phyloP scores from a whole-genome alignment of 78 protist species.

The Pigoraptor vietnamica region DNA sequence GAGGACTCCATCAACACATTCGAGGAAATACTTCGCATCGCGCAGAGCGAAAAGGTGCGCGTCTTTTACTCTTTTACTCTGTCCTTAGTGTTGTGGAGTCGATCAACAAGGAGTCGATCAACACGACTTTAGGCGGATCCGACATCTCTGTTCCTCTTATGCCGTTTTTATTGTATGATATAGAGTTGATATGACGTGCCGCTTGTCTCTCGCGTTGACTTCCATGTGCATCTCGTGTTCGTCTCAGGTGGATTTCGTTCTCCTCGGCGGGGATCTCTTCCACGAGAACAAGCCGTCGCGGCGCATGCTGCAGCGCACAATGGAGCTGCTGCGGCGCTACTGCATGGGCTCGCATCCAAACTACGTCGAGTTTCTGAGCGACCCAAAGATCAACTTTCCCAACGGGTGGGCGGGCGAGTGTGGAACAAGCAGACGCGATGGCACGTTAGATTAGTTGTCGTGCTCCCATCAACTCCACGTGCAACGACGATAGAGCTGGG shows the following conservation, averaged over 20 bases:
- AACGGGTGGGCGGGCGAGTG: background rate
- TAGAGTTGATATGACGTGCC: no score
- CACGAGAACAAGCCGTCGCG: constrained; percentile 96
- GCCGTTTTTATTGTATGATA: background rate
- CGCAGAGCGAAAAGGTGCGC: constrained; percentile 35
- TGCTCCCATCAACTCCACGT: background rate
- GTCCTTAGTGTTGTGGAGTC: no score
- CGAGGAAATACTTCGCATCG: constrained; percentile 87
- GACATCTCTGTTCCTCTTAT: background rate
- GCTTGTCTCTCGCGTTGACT: no score
- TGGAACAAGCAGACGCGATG: background rate
- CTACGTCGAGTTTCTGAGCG: constrained; percentile 39
- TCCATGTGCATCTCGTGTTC: background rate
- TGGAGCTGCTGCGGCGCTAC: constrained; percentile 75
- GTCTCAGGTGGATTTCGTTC: constrained; percentile 82
- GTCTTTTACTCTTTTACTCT: no score
- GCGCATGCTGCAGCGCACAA: constrained; percentile 43
- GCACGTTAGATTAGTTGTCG: background rate
- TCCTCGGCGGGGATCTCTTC: constrained; percentile 97
- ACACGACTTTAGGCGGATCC: no score
- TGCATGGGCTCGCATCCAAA: constrained; percentile 76
- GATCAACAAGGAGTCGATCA: background rate
- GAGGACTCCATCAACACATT: constrained; percentile 88
- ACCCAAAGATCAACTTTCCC: constrained; percentile 37
- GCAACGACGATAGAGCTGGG: background rate